Base-by-base conservation (phyloP, 352 stramenopile species). In the Phytophthora syringae region DNA sequence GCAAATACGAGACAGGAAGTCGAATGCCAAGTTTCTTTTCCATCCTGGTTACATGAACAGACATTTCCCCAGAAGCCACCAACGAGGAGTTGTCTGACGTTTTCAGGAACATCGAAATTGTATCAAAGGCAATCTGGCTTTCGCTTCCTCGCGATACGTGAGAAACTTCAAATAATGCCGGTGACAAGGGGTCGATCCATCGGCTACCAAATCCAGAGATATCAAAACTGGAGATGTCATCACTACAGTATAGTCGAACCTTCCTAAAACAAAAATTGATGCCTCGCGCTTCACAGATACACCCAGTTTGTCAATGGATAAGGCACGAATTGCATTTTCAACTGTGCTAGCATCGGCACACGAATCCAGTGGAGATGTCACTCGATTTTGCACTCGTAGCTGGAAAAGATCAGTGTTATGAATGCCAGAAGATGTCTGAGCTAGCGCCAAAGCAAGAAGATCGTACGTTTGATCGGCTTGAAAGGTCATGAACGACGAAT, bases 81-180 rank as follows among this genome's bases (percentile, higher is more conserved):
- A 63, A 20, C 12, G 30, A 51, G 11, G 16, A n/a, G 3, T 25
- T 57, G 45, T 59, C 51, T 36, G 53, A 1, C 24, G 51, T 52
- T 39, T 65, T 30, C 39, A 72, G 28, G 20, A 16, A 51, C 37
- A 72, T 64, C 39, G 30, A 56, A 64, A 72, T 47, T 24, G 50
- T 64, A 54, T 56, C 51, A 10, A 65, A 30, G 9, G 24, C 36
- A 47, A 49, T 21, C 16, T 50, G 18, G 5, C 18, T 40, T 32
- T 62, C 34, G 11, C 7, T 58, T n/a, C 34, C 64, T 43, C n/a
- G 13, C 28, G 52, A 37, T 12, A 48, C 16, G n/a, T 51, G 24
- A 4, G 52, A 42, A 36, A 25, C 20, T 58, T 24, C 32, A 47
- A 64, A 64, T 9, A 47, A 37, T 44, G 40, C 15, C 9, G 10